Base-by-base conservation (phyloP, 306 rosid species). In the Myrica gale region DNA sequence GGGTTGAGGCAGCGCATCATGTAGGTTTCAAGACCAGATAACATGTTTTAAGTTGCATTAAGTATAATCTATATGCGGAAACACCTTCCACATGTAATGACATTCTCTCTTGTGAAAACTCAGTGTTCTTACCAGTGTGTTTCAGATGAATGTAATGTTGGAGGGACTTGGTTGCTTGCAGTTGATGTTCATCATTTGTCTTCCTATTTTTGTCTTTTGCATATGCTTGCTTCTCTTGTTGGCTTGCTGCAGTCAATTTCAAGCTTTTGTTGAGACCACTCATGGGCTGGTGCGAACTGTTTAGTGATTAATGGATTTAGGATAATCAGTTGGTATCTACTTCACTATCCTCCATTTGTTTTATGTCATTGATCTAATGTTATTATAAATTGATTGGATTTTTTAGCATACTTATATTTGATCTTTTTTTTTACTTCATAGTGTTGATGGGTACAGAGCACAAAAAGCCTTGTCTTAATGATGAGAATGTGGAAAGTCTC, bases 401-500 rank as follows among this genome's bases (percentile, higher is more conserved):
- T 62, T 54, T 45, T 66, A 71, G 47, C 56, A 61, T 78, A 53
- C 39, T 55, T 70, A 41, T 73, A 26, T 61, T 78, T 32, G 69
- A 6, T 7, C 45, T 63, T 48, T 41, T 21, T 6, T 72, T 78
- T 82, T 75, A 48, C 68, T 69, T 74, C 82, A 26, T 85, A 82
- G 90, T n/a, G 67, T 67, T 26, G 77, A 88, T 76, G 87, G 81
- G 82, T 37, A 71, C 68, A 68, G 73, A 76, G 68, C 42, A 9
- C 32, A 23, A 55, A 57, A 75, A 83, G 65, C 57, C n/a, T 48
- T 19, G 66, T 74, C 69, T 60, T 65, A 21, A 67, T 65, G 53
- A 65, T 52, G 72, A 80, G 72, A 81, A 72, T 74, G 73, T 72
- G 80, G 45, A 53, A 69, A 57, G 69, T 78, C 78, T 79, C 73